These are phyloP conservation scores for Starmerella asiatica DNA, from an alignment of 805 yeast species.

Conservation along the genomic window DNA sequence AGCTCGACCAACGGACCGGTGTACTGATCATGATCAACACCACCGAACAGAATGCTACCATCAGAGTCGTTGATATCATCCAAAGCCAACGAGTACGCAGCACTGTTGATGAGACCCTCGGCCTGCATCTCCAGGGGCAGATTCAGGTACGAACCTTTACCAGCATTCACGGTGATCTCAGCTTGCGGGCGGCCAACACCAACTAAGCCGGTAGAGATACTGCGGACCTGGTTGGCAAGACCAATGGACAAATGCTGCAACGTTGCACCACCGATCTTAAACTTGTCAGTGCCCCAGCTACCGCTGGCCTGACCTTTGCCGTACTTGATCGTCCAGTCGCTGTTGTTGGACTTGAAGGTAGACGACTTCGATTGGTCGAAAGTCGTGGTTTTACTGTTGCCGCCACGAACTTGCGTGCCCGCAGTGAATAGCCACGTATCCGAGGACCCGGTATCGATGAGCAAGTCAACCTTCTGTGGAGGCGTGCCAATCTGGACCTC, in stretches of 20 bases:
- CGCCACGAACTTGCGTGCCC: slow-evolving; percentile 13
- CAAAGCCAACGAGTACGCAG: slow-evolving; percentile 53
- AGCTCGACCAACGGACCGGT: slow-evolving; percentile 32
- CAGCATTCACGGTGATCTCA: slow-evolving; percentile 31
- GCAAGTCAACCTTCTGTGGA: slow-evolving; percentile 39
- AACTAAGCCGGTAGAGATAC: slow-evolving; percentile 46
- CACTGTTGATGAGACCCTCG: slow-evolving; percentile 45
- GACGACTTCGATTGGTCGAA: slow-evolving; percentile 23
- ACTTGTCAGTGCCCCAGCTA: slow-evolving; percentile 50
- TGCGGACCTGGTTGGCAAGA: slow-evolving; percentile 47
- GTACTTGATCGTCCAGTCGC: slow-evolving; percentile 29
- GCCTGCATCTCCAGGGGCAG: slow-evolving; percentile 48
- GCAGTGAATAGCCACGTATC: slow-evolving; percentile 53
- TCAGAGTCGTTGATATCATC: slow-evolving; percentile 29
- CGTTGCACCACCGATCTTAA: slow-evolving; percentile 40
- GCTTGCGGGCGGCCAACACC: slow-evolving; percentile 38
- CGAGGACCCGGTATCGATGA: slow-evolving; percentile 66
- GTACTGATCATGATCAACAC: slow-evolving; percentile 39
- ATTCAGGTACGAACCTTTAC: slow-evolving; percentile 38
- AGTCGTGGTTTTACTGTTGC: slow-evolving; percentile 12
- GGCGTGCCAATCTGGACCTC: slow-evolving; percentile 42
- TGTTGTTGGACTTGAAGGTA: slow-evolving; percentile 22
- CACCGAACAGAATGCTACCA: slow-evolving; percentile 48
- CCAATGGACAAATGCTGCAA: slow-evolving; percentile 56
- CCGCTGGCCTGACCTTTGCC: slow-evolving; percentile 42